These are phyloP conservation scores for Chytridiales sp. DNA, from an alignment of 371 early-diverging fungal genomes.

Conservation along the genomic window DNA sequence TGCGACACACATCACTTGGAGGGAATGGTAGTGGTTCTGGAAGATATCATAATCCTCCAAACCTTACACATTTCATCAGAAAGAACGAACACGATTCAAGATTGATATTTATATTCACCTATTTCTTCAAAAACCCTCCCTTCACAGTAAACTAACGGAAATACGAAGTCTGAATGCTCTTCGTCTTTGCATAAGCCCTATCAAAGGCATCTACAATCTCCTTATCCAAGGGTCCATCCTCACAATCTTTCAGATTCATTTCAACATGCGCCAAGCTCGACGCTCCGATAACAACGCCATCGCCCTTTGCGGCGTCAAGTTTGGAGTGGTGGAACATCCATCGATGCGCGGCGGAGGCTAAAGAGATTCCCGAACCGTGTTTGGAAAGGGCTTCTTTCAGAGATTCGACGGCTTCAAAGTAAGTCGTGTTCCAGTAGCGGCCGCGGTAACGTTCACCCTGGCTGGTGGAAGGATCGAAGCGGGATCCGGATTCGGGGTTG, in stretches of 20 bases:
- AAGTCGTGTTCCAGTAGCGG: conserved; percentile 59
- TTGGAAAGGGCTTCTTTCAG: conserved; percentile 42
- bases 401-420: conserved; percentile 52
- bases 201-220: conserved; percentile 55
- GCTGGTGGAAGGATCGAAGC: conserved; percentile 48
- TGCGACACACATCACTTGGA: too few species aligned
- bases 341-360: conserved; percentile 55
- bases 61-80: too few species aligned
- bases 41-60: too few species aligned
- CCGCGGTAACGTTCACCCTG: conserved; percentile 51
- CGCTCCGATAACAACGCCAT: conserved; percentile 64
- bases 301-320: conserved; percentile 46
- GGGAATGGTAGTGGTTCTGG: too few species aligned
- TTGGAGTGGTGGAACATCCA: conserved; percentile 67
- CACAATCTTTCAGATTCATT: conserved; percentile 49
- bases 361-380: conserved; percentile 40
- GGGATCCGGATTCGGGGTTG: conserved; percentile 47
- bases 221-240: conserved; percentile 56
- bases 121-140: too few species aligned
- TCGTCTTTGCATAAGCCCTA: conserved; percentile 50
- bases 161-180: conserved; percentile 47
- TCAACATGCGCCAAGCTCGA: conserved; percentile 54
- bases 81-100: too few species aligned
- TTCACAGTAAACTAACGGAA: too few species aligned
- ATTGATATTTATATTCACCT: too few species aligned